phyloP scores from a whole-genome alignment of 1,284 basidiomycete genomes.

The Leccinum variabile region DNA sequence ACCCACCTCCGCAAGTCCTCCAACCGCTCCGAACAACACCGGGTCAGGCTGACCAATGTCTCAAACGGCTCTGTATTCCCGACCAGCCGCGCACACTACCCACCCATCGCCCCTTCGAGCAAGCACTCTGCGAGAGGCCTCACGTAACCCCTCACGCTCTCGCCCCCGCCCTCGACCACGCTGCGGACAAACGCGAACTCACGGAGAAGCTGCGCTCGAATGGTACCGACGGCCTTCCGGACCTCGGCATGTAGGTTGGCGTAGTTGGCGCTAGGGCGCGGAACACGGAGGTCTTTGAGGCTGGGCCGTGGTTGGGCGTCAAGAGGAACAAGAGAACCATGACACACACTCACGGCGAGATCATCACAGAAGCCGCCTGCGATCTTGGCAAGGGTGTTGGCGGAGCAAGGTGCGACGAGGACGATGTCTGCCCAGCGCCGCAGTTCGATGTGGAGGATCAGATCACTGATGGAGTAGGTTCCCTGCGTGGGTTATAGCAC shows the following conservation, averaged over 20 bases:
- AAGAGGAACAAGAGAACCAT: background rate
- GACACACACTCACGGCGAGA: background rate
- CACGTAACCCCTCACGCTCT: conserved; percentile 54
- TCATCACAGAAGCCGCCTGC: conserved; percentile 65
- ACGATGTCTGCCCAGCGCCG: too few species aligned
- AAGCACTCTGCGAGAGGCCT: conserved; percentile 63
- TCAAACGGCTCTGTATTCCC: conserved; percentile 57
- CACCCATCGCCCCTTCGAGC: conserved; percentile 62
- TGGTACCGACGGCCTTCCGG: conserved; percentile 54
- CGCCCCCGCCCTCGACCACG: conserved; percentile 47
- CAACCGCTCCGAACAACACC: conserved; percentile 71
- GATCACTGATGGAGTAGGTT: too few species aligned
- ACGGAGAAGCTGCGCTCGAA: conserved; percentile 59
- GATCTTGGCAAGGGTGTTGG: conserved; percentile 94
- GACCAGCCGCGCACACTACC: conserved; percentile 55
- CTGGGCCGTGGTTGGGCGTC: background rate
- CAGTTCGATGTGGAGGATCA: too few species aligned
- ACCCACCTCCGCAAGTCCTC: conserved; percentile 70
- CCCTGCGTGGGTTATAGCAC: too few species aligned
- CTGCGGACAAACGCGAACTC: conserved; percentile 70
- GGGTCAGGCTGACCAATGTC: conserved; percentile 71
- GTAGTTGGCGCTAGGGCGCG: conserved; percentile 85
- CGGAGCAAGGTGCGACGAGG: conserved; percentile 93
- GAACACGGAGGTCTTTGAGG: conserved; percentile 78
- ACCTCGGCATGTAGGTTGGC: conserved; percentile 74